Conservation (phyloP, 257 asterid genomes). For the Solanum tarijense region DNA sequence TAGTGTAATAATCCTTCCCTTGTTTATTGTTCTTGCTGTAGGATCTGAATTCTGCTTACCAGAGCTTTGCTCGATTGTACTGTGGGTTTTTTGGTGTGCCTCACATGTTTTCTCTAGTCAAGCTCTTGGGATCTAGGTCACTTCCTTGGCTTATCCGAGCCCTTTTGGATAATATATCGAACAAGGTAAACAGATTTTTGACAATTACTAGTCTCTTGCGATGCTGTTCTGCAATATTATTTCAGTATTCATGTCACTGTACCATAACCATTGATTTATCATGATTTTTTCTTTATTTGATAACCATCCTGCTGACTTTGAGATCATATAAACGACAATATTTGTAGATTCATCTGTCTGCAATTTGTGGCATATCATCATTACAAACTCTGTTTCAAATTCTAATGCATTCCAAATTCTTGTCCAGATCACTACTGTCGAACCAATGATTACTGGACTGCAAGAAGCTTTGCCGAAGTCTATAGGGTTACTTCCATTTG, state of each 20-base stretch:
- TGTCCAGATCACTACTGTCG: slow-evolving; percentile 69
- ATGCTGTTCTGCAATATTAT: not conserved
- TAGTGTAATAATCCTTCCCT: not conserved
- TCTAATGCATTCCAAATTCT: slow-evolving; percentile 5
- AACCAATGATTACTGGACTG: slow-evolving; percentile 76
- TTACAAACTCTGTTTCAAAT: not conserved
- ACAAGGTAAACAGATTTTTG: slow-evolving; percentile 47
- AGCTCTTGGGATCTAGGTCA: slow-evolving; percentile 88
- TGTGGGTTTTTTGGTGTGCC: slow-evolving; percentile 92
- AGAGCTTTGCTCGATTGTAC: slow-evolving; percentile 85
- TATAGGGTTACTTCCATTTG: slow-evolving; percentile 86
- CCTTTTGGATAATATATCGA: slow-evolving; percentile 77
- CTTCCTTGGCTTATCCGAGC: slow-evolving; percentile 99
- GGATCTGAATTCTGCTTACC: slow-evolving; percentile 95
- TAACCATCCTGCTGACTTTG: not conserved
- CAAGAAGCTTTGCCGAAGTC: slow-evolving; percentile 95
- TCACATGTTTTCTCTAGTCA: slow-evolving; percentile 81
- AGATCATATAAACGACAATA: not conserved
- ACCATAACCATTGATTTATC: not conserved
- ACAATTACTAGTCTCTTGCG: not conserved
- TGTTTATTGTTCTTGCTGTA: slow-evolving; percentile 17
- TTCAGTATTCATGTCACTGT: not conserved
- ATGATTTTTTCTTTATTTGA: not conserved
- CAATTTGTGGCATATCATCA: not conserved
- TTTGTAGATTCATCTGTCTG: slow-evolving; percentile 4